Evolutionary conservation across 495 filamentous ascomycete genomes (phyloP).

Genomic region (Jackrogersella minutella): DNA sequence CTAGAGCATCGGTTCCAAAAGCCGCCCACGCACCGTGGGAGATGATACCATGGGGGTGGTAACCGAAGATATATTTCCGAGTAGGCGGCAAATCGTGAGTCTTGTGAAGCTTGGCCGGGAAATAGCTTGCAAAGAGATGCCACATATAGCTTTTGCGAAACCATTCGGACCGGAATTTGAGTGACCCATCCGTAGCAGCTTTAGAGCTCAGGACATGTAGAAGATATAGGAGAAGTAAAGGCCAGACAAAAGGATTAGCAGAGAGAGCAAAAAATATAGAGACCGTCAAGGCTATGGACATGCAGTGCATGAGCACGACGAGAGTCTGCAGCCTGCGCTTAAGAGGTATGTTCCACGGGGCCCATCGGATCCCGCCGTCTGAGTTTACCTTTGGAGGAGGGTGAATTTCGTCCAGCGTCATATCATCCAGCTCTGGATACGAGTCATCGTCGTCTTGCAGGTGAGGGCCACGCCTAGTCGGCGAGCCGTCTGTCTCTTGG

Average conservation of each 20-base stretch:
- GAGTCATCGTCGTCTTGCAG: slow-evolving; percentile 44
- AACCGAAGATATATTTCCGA: slow-evolving; percentile 97
- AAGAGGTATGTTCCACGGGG: slow-evolving; percentile 85
- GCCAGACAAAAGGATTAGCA: slow-evolving; percentile 90
- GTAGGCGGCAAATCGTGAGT: slow-evolving; percentile 79
- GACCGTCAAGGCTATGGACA: slow-evolving; percentile 77
- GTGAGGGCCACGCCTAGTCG: slow-evolving; percentile 3
- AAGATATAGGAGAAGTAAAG: slow-evolving; percentile 87
- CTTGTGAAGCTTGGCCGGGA: slow-evolving; percentile 86
- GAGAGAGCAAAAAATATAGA: slow-evolving; percentile 91
- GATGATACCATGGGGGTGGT: slow-evolving; percentile 97
- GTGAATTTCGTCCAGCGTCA: slow-evolving; percentile 39
- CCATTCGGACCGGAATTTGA: slow-evolving; percentile 75
- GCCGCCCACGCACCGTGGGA: slow-evolving; percentile 93
- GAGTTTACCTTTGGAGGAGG: slow-evolving; percentile 31
- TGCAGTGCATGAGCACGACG: slow-evolving; percentile 83
- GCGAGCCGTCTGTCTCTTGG: slow-evolving; percentile 21
- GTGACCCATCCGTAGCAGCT: slow-evolving; percentile 73
- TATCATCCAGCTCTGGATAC: slow-evolving; percentile 44
- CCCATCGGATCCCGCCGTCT: slow-evolving; percentile 70
- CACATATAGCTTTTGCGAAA: slow-evolving; percentile 79
- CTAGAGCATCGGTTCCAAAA: slow-evolving; percentile 89
- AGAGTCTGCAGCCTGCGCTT: slow-evolving; percentile 87
- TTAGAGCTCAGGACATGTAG: slow-evolving; percentile 83
- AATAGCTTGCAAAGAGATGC: slow-evolving; percentile 92